Evolutionary conservation across 2,329 filamentous ascomycete species (phyloP).

Genomic region (Beauveria sp.): DNA sequence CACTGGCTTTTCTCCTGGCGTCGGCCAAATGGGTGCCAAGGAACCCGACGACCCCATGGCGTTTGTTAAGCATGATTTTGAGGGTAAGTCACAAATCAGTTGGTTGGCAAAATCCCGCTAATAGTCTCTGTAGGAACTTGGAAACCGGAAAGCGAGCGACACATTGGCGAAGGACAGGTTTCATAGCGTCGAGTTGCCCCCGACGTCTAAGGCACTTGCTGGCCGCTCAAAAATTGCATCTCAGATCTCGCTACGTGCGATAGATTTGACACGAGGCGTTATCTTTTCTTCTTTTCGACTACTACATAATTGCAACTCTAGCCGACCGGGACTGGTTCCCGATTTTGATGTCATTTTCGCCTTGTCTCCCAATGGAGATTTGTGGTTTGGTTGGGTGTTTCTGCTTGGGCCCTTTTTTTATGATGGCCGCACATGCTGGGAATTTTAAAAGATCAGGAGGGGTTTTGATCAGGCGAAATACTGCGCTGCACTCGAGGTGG

Average conservation of each 20-base stretch:
- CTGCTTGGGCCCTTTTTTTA: neutral
- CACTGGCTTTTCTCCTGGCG: constrained; percentile 93
- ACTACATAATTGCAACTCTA: constrained; percentile 4
- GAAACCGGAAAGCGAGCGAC: constrained; percentile 66
- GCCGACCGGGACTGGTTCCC: constrained; percentile 2
- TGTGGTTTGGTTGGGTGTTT: neutral
- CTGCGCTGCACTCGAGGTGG: neutral
- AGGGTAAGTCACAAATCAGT: constrained; percentile 52
- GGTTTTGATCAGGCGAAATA: neutral
- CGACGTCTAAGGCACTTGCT: neutral
- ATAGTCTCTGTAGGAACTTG: constrained; percentile 53
- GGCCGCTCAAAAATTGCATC: constrained; percentile 3
- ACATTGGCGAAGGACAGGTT: constrained; percentile 49
- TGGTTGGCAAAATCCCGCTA: neutral
- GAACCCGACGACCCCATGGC: constrained; percentile 91
- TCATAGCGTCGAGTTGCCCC: neutral
- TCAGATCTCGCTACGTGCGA: constrained; percentile 2
- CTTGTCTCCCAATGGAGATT: neutral
- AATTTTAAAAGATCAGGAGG: neutral
- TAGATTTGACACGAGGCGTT: constrained; percentile 8
- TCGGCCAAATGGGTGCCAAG: constrained; percentile 84
- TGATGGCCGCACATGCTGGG: neutral
- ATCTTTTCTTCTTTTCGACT: constrained; percentile 5
- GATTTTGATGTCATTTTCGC: neutral
- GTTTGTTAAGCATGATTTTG: constrained; percentile 94